Percentiles rank a stretch among this genome's conserved stretches.
These are phyloP conservation scores for Colletotrichum sidae DNA, from an alignment of 2,329 filamentous ascomycete species.

Conservation along the genomic window DNA sequence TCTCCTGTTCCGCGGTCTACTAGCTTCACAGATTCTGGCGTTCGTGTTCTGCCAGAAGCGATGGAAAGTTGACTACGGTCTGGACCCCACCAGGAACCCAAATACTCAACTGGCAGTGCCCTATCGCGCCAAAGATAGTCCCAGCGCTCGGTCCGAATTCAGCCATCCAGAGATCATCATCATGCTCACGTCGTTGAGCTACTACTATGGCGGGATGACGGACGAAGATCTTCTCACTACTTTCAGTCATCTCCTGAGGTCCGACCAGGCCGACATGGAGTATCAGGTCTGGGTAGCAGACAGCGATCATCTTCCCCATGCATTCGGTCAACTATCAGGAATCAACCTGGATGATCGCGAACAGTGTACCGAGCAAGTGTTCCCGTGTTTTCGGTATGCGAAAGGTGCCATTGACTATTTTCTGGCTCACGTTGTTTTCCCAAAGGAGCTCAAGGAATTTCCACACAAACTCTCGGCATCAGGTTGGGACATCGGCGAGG, in stretches of 20 bases:
- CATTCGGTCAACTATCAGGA: constrained; percentile 56
- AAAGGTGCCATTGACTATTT: constrained; percentile 73
- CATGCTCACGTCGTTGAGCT: constrained; percentile 64
- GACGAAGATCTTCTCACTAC: constrained; percentile 60
- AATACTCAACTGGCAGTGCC: constrained; percentile 65
- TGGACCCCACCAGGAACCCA: constrained; percentile 55
- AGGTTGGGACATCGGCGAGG: constrained; percentile 73
- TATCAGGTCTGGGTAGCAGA: constrained; percentile 62
- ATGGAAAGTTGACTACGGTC: constrained; percentile 75
- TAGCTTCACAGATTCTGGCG: constrained; percentile 64
- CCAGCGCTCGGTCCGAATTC: constrained; percentile 67
- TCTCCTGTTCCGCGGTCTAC: constrained; percentile 64
- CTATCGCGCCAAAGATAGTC: constrained; percentile 69
- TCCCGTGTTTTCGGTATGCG: constrained; percentile 62
- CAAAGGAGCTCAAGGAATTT: constrained; percentile 72
- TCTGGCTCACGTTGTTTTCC: constrained; percentile 68
- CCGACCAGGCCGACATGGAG: constrained; percentile 63
- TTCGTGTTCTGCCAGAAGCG: constrained; percentile 68
- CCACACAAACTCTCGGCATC: constrained; percentile 72
- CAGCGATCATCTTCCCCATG: constrained; percentile 44
- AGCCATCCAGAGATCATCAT: constrained; percentile 71
- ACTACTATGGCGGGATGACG: constrained; percentile 67
- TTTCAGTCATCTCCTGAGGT: constrained; percentile 60
- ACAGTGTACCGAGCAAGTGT: constrained; percentile 62
- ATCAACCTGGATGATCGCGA: constrained; percentile 69